phyloP scores from a whole-genome alignment of 345 rosid species.

The Hypericum androsaemum region DNA sequence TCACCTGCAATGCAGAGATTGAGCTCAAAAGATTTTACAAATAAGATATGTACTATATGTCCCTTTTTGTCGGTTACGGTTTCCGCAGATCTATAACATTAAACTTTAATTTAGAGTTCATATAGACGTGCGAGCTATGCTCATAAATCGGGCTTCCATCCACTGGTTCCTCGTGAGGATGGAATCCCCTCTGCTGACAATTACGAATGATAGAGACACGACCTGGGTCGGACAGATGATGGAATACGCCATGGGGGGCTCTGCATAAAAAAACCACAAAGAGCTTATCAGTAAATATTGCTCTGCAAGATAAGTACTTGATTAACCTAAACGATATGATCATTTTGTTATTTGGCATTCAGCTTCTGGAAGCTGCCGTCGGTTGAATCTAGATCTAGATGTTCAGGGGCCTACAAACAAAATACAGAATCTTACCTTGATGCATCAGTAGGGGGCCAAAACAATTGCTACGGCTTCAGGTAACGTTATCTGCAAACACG shows the following conservation, averaged over 20 bases:
- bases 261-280: neutral
- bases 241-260: slow-evolving; percentile 90
- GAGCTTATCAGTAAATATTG: neutral
- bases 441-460: slow-evolving; percentile 90
- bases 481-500: slow-evolving; percentile 54
- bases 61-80: too few species aligned
- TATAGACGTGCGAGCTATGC: slow-evolving; percentile 85
- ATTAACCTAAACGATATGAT: neutral
- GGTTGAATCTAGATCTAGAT: neutral
- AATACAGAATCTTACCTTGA: slow-evolving; percentile 39
- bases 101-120: slow-evolving; percentile 55
- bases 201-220: slow-evolving; percentile 81
- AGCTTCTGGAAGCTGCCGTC: too few species aligned
- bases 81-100: slow-evolving; percentile 89
- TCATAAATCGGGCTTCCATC: slow-evolving; percentile 81
- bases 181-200: slow-evolving; percentile 94
- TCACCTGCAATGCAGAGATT: too few species aligned
- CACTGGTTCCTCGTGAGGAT: slow-evolving; percentile 85
- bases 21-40: too few species aligned
- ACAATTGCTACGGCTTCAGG: slow-evolving; percentile 91
- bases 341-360: neutral
- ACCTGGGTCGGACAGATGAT: slow-evolving; percentile 84
- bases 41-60: too few species aligned
- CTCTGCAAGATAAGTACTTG: neutral
- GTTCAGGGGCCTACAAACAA: slow-evolving; percentile 1